phyloP scores from a whole-genome alignment of 495 filamentous ascomycete species.

The Talaromyces thailandensis region DNA sequence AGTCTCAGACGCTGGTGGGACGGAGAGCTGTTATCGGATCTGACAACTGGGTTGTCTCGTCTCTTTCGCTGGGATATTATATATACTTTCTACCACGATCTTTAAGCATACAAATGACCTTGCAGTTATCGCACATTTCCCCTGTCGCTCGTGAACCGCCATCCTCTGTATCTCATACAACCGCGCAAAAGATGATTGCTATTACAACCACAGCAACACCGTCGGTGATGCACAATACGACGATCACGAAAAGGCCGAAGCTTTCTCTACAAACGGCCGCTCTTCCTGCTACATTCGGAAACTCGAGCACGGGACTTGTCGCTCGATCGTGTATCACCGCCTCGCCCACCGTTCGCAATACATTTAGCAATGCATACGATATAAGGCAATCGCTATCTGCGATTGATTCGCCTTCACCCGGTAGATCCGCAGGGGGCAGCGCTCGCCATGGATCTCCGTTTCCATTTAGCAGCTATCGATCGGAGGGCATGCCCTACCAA shows the following conservation, averaged over 20 bases:
- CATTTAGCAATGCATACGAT: constrained; percentile 71
- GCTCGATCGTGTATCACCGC: constrained; percentile 50
- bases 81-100: neutral
- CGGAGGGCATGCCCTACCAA: constrained; percentile 46
- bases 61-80: neutral
- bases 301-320: constrained; percentile 40
- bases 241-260: constrained; percentile 57
- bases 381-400: constrained; percentile 57
- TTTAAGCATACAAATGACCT: neutral
- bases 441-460: constrained; percentile 30
- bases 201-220: constrained; percentile 12
- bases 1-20: neutral
- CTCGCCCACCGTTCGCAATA: constrained; percentile 75
- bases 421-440: constrained; percentile 25
- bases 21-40: neutral
- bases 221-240: constrained; percentile 27
- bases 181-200: constrained; percentile 17
- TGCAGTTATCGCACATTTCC: constrained; percentile 4
- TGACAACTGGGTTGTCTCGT: neutral
- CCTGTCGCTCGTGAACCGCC: constrained; percentile 21
- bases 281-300: constrained; percentile 43
- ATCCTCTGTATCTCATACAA: constrained; percentile 7
- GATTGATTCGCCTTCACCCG: constrained; percentile 26
- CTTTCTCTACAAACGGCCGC: constrained; percentile 68
- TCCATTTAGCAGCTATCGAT: constrained; percentile 9